Base-by-base conservation (phyloP, 2,329 filamentous ascomycete genomes). In the Xylaria sp. region DNA sequence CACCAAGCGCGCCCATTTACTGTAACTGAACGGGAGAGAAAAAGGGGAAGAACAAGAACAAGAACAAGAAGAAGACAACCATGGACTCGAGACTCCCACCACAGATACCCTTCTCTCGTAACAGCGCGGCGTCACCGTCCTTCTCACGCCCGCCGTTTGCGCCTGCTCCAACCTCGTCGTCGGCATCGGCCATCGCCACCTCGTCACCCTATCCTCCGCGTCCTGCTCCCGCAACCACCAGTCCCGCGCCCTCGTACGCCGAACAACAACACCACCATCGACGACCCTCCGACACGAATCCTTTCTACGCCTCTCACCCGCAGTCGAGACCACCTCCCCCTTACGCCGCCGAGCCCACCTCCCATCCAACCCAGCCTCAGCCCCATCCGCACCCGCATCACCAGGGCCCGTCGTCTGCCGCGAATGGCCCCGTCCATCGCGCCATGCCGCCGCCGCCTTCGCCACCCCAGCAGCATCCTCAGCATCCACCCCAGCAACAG, bases 311-410 rank as follows among this genome's bases (percentile, higher is more conserved):
- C 62, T 77, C 75, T 63, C 78, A 76, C 54, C 76, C 54, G 4
- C 54, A 77, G 63, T 74, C 76, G 33, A 71, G 77, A 59, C 72
- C 74, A 10, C 65, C 75, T 54, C 74, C 74, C 7, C 62, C 75
- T 20, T 78, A 77, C 69, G 71, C 67, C 54, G 56, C 74, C 20
- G 77, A 79, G 15, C 75, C 76, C 33, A 68, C 75, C 23, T 73
- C 74, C 10, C 77, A 79, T 73, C 75, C 76, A 10, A 4, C n/a
- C n/a, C 42, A 46, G 42, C 67, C 66, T 17, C 74, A 72, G 38
- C 63, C 74, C 13, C 77, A 79, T 67, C 73, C 75, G 67, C 75
- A 77, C 59, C 77, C 75, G 67, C 75, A 77, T 59, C 77, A 79
- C 42, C 77, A 73, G 51, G 79, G 77, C 65, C 72, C 77, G 15